These are phyloP conservation scores for Brassica cretica DNA, from an alignment of 345 rosid genomes.

Conservation along the genomic window DNA sequence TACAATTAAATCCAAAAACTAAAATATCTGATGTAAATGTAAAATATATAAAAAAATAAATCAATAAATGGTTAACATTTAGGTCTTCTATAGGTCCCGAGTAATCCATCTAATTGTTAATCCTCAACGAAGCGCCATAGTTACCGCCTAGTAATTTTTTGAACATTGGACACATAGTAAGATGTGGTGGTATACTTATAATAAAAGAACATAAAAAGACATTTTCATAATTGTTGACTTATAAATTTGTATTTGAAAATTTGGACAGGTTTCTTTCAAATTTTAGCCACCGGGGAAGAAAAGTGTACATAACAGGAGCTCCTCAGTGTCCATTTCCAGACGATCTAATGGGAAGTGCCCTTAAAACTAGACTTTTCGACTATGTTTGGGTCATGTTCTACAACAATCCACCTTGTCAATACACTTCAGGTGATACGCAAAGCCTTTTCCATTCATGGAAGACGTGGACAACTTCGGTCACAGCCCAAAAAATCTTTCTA, in stretches of 20 bases:
- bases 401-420: conserved; percentile 62
- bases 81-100: too few relatives aligned
- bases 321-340: conserved; percentile 75
- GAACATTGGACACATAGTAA: background rate
- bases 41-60: too few relatives aligned
- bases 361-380: conserved; percentile 54
- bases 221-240: background rate
- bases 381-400: conserved; percentile 65
- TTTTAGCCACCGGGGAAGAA: conserved; percentile 40
- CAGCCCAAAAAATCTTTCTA: conserved; percentile 42
- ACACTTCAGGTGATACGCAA: conserved; percentile 36
- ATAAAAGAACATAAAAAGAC: background rate
- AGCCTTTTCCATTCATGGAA: conserved; percentile 53
- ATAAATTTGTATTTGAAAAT: conserved; percentile 10
- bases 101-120: too few relatives aligned
- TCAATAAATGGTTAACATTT: too few relatives aligned
- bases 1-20: too few relatives aligned
- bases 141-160: too few relatives aligned
- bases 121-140: too few relatives aligned
- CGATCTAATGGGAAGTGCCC: conserved; percentile 44
- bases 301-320: conserved; percentile 61
- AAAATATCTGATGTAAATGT: too few relatives aligned
- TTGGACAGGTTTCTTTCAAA: conserved; percentile 40
- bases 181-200: background rate
- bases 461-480: conserved; percentile 51